A percentile compares a stretch with the other conserved stretches of the same genome.
Evolutionary conservation across 2,329 filamentous ascomycete species (phyloP).

Genomic region (Penicillium sp.): DNA sequence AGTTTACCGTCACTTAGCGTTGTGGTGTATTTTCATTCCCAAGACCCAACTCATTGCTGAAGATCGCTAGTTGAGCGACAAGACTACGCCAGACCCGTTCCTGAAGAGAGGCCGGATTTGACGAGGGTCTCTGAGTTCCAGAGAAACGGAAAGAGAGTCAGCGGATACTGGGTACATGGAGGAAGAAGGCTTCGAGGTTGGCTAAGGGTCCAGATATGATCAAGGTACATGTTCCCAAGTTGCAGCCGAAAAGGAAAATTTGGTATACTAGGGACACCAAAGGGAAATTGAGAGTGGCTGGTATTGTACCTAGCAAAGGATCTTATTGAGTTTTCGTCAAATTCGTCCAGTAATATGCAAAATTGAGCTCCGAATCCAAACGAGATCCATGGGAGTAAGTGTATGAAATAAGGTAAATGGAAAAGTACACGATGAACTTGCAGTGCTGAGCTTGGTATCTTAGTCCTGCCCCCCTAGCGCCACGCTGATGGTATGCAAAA

Average conservation of each 20-base stretch:
- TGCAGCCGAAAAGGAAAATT: background rate
- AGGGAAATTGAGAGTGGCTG: background rate
- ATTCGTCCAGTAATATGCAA: background rate
- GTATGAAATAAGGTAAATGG: background rate
- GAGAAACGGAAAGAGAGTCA: background rate
- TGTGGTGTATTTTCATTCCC: too few species aligned
- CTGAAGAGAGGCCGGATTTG: background rate
- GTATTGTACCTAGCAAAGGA: background rate
- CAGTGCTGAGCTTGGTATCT: slow-evolving; percentile 15
- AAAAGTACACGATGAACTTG: background rate
- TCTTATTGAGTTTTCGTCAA: background rate
- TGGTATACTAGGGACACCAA: background rate
- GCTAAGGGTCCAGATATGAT: background rate
- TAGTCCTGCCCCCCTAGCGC: slow-evolving; percentile 10
- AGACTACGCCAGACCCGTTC: too few species aligned
- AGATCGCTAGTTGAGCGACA: too few species aligned
- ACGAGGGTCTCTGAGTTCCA: background rate
- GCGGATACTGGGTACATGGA: background rate
- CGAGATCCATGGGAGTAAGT: background rate
- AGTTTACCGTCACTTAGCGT: too few species aligned
- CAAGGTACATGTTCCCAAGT: background rate
- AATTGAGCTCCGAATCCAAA: background rate
- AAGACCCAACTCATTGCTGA: too few species aligned
- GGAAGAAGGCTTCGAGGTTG: background rate
- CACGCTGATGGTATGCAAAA: slow-evolving; percentile 19